A percentile compares a stretch with the other conserved stretches of the same genome.
phyloP scores from a whole-genome alignment of 2,329 filamentous ascomycete species.

The Epichloe gansuensis region DNA sequence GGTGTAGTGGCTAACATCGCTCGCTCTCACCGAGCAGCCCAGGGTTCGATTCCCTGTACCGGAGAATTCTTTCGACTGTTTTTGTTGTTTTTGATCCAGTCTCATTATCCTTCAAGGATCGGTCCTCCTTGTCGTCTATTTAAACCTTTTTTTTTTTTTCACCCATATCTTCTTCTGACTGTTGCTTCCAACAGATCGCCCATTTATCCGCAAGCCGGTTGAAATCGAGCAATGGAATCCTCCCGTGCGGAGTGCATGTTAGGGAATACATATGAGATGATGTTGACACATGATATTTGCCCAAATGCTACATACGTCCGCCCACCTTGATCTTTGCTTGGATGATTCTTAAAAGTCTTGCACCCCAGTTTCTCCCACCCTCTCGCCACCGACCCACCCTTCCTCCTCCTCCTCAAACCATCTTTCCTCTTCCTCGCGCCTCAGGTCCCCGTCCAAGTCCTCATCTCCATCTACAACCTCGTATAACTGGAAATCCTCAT shows the following conservation, averaged over 20 bases:
- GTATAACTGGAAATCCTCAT: constrained; percentile 67
- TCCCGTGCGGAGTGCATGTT: neutral
- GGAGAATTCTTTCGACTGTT: constrained; percentile 10
- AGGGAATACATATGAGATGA: neutral
- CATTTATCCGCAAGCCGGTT: too few species aligned
- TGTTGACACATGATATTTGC: neutral
- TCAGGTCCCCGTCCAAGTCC: constrained; percentile 52
- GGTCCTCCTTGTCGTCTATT: neutral
- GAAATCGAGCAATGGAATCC: too few species aligned
- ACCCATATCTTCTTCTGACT: too few species aligned
- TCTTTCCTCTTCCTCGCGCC: constrained; percentile 53
- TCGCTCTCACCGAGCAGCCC: constrained; percentile 26
- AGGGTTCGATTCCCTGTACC: constrained; percentile 25
- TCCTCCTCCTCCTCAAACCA: constrained; percentile 77
- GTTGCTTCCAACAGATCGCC: too few species aligned
- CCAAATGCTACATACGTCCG: neutral
- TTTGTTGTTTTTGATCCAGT: neutral
- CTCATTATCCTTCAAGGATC: neutral
- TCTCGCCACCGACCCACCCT: constrained; percentile 41
- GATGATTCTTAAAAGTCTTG: constrained; percentile 52
- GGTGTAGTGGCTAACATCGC: constrained; percentile 26
- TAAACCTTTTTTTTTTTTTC: constrained; percentile 8
- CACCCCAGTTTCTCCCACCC: constrained; percentile 53
- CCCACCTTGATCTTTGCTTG: neutral
- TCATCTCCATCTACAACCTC: constrained; percentile 56